Conservation (phyloP, 1,284 basidiomycete genomes). For the Laetiporus sulphureus region DNA sequence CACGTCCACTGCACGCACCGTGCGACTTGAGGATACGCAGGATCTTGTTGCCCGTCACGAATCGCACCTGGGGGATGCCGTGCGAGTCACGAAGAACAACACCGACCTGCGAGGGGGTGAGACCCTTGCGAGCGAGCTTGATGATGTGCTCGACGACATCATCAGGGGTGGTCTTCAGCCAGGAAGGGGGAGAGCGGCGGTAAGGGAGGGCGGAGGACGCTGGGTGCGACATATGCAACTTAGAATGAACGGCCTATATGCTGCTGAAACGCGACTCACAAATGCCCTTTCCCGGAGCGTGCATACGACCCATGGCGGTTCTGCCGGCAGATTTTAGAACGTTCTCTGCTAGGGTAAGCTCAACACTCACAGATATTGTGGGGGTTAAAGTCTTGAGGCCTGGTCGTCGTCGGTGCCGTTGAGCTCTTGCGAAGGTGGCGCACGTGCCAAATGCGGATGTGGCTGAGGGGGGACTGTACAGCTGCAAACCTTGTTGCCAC, state of each 20-base stretch:
- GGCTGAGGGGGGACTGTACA: constrained; percentile 35
- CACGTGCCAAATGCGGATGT: constrained; percentile 32
- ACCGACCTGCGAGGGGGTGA: constrained; percentile 98
- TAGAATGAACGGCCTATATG: constrained; percentile 3
- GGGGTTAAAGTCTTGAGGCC: constrained; percentile 31
- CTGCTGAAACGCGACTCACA: constrained; percentile 44
- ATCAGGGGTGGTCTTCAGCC: constrained; percentile 95
- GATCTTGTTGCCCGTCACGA: constrained; percentile 99
- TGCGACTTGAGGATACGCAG: constrained; percentile 96
- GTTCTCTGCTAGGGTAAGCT: no score
- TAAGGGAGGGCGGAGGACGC: constrained; percentile 97
- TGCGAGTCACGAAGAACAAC: constrained; percentile 97
- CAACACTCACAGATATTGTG: constrained; percentile 30
- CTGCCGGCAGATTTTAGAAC: no score
- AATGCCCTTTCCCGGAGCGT: constrained; percentile 98
- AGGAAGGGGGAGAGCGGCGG: constrained; percentile 89
- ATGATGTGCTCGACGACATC: constrained; percentile 95
- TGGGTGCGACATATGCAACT: constrained; percentile 19
- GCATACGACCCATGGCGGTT: constrained; percentile 85
- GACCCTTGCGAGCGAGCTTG: constrained; percentile 97
- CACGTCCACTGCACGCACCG: constrained; percentile 46
- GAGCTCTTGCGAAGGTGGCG: constrained; percentile 19
- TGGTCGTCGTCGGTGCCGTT: constrained; percentile 37
- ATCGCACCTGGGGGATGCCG: constrained; percentile 95
- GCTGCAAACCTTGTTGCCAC: constrained; percentile 37